Evolutionary conservation across 2,329 filamentous ascomycete genomes (phyloP), one percentile per base, ranked within the genome.

Genomic region (Fusarium annulatum): DNA sequence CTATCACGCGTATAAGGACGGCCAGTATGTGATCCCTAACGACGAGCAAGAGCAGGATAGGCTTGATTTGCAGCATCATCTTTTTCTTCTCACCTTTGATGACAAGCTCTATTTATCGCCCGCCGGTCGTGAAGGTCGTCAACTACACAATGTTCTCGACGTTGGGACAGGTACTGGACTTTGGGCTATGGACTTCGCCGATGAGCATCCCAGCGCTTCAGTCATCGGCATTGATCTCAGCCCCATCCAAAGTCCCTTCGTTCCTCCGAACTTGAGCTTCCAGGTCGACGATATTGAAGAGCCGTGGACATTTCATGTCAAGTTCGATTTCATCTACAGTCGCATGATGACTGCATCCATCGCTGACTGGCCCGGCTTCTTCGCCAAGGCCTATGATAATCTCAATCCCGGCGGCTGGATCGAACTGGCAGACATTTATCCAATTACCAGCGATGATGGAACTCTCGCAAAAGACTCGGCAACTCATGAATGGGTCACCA

Each of bases 1-100:
- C 0, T 80, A 80, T n/a, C 78, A 80, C 38, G 74, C 67, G 0
- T 79, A 77, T 49, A 79, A 79, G 28, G 80, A 80, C 16, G 73
- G 71, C 0, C 63, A 72, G 14, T 76, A 74, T 48, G 21, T 74
- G 7, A 62, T 76, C 15, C 74, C 74, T 2, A 74, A 74, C 11
- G 71, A 76, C 28, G 58, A 57, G 7, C 69, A 51, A 7, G 73
- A 76, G 39, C 73, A 76, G 5, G 67, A 76, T 2, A 51, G 73
- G 2, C 69, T 76, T 3, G 79, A 79, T 33, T 34, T 76, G 12
- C 74, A 76, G 16, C 73, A 76, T 41, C 64, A 74, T 48, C 64
- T 80, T 2, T 80, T 79, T n/a, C 52, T 71, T 7, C 39, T 81
- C 15, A 81, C 79, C 2, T 76, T 80, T 23, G 61, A 77, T 12